A percentile compares a stretch with the other conserved stretches of the same genome.
These are phyloP conservation scores for Castanospermum australe DNA, from an alignment of 306 rosid species.

Conservation along the genomic window DNA sequence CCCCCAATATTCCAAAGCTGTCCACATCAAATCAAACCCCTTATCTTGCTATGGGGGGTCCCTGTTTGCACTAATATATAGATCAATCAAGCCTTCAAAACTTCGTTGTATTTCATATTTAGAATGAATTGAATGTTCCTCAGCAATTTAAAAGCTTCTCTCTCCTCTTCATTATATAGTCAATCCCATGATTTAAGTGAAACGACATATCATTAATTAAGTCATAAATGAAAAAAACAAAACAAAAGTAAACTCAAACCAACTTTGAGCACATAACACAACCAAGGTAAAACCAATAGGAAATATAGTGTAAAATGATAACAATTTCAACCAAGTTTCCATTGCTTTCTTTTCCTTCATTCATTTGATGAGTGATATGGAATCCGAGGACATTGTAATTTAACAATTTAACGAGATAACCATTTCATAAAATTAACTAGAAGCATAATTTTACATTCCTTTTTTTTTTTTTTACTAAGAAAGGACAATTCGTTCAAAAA, in stretches of 20 bases:
- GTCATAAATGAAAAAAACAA: background rate
- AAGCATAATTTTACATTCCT: constrained; percentile 65
- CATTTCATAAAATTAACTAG: constrained; percentile 58
- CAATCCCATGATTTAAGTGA: background rate
- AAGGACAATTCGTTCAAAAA: constrained; percentile 34
- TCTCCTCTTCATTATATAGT: background rate
- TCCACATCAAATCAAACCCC: constrained; percentile 64
- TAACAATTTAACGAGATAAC: constrained; percentile 15
- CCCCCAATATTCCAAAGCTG: constrained; percentile 80
- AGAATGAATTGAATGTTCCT: background rate
- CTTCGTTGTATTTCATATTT: background rate
- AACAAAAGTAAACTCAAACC: background rate
- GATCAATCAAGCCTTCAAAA: constrained; percentile 15
- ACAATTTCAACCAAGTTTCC: background rate
- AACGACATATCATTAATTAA: background rate
- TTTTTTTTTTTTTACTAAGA: constrained; percentile 47
- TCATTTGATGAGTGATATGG: constrained; percentile 15
- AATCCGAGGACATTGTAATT: constrained; percentile 26
- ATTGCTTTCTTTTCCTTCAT: background rate
- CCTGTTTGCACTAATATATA: constrained; percentile 31
- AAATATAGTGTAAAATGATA: background rate
- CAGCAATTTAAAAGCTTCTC: background rate
- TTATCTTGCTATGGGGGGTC: constrained; percentile 48
- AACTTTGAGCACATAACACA: background rate
- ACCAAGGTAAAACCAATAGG: background rate